These are phyloP conservation scores for Aspergillus persii DNA, from an alignment of 2,329 filamentous ascomycete species.

Conservation along the genomic window DNA sequence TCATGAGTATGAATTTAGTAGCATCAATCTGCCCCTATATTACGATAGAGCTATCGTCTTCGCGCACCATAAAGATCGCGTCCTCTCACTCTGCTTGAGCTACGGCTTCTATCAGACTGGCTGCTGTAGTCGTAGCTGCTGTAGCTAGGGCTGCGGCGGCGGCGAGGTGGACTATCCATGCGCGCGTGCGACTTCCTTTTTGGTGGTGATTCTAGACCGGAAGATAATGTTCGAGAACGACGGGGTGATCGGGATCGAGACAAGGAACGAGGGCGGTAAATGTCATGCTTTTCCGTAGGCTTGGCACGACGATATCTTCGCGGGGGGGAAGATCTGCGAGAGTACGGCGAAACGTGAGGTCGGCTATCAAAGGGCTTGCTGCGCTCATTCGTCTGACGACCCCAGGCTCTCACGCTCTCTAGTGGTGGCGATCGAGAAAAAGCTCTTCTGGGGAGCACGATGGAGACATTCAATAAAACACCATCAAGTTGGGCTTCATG, in stretches of 20 bases:
- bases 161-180: slow-evolving; percentile 36
- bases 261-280: slow-evolving; percentile 61
- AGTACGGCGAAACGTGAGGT: slow-evolving; percentile 24
- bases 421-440: slow-evolving; percentile 77
- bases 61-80: slow-evolving; percentile 29
- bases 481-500: slow-evolving; percentile 95
- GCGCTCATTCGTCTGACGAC: slow-evolving; percentile 42
- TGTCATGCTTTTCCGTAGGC: slow-evolving; percentile 48
- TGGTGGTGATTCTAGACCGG: slow-evolving; percentile 41
- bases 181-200: slow-evolving; percentile 34
- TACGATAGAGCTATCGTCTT: slow-evolving; percentile 16
- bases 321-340: slow-evolving; percentile 35
- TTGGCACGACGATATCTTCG: slow-evolving; percentile 40
- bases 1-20: background rate
- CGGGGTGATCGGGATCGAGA: slow-evolving; percentile 48
- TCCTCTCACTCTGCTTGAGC: slow-evolving; percentile 48
- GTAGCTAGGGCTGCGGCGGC: slow-evolving; percentile 60
- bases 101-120: slow-evolving; percentile 50
- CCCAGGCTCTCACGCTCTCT: slow-evolving; percentile 59
- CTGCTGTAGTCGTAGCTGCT: slow-evolving; percentile 62
- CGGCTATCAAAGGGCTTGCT: slow-evolving; percentile 24
- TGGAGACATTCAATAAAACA: slow-evolving; percentile 77
- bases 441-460: slow-evolving; percentile 78
- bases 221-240: slow-evolving; percentile 37
- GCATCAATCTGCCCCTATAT: background rate